Base-by-base conservation (phyloP, 2,329 filamentous ascomycete genomes). In the Diaporthe nobilis region DNA sequence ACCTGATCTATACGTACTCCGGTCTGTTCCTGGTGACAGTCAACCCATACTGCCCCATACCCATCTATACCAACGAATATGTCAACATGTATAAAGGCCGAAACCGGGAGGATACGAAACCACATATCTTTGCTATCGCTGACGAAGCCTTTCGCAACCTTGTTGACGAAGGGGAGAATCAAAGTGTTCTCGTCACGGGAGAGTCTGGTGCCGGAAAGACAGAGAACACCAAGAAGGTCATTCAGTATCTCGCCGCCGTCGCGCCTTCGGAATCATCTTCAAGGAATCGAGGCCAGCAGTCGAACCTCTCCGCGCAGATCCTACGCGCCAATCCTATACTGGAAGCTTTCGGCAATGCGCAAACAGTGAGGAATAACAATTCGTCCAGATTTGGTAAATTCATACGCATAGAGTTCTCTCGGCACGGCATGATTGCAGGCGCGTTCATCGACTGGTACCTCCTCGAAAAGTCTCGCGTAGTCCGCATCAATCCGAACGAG, bases 381-480 rank as follows among this genome's bases (percentile, higher is more conserved):
- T 99, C 97, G 0, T 99, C 97, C 7, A 92, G 97, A 78, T 99
- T 99, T 81, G 97, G 97, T 82, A 99, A 99, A 84, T 99, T 99
- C 81, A 99, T 99, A 82, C 91, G 97, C 68, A 99, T 99, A 81
- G 95, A 98, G 82, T 98, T 99, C 85, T 95, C 92, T 47, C 90
- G 94, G 34, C 91, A 91, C 49, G 97, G 97, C 39, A 94, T 97
- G 73, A 99, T 99, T 79, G 94, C 94, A 5, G 97, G 97, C 49
- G 97, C 97, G 31, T 98, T 95, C 85, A 98, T 99, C 79, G 96
- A 99, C 83, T 99, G 97, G 97, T 99, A 98, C 84, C 89, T 99
- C 0, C 87, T 99, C 20, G 97, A 99, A 82, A 99, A 99, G 85
- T 99, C 97, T n/a, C 92, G 97, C 80, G 97, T 99, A 10, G 96